Evolutionary conservation across 2,329 filamentous ascomycete genomes (phyloP).

Genomic region (Tolypocladium nubicola): DNA sequence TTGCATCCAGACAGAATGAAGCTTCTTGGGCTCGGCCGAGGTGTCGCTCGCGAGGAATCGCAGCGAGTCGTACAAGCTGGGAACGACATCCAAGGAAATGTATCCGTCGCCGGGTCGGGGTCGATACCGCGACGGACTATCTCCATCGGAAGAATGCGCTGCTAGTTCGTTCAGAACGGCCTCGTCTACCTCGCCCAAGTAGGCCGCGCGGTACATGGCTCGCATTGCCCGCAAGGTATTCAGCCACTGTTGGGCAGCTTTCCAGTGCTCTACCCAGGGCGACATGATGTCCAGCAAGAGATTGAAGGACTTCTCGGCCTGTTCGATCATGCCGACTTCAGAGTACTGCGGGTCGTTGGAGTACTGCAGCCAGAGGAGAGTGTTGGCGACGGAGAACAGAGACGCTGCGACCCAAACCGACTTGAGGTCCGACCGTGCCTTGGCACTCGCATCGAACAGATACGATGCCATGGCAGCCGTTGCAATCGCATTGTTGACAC

Average conservation of each 20-base stretch:
- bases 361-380: slow-evolving; percentile 9
- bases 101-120: slow-evolving; percentile 2
- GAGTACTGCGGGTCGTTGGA: slow-evolving; percentile 5
- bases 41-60: slow-evolving; percentile 2
- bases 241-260: slow-evolving; percentile 7
- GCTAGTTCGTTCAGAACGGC: neutral
- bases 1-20: slow-evolving; percentile 3
- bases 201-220: slow-evolving; percentile 11
- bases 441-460: slow-evolving; percentile 1
- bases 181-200: slow-evolving; percentile 8
- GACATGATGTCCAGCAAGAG: slow-evolving; percentile 5
- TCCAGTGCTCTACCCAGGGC: slow-evolving; percentile 7
- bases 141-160: neutral
- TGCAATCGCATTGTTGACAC: slow-evolving; percentile 10
- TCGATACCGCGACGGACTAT: neutral
- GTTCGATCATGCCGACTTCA: neutral
- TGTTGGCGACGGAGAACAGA: slow-evolving; percentile 8
- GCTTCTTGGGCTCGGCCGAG: slow-evolving; percentile 1
- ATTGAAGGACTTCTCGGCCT: slow-evolving; percentile 4
- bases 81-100: neutral
- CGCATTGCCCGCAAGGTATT: slow-evolving; percentile 11
- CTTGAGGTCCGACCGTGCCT: slow-evolving; percentile 1
- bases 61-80: slow-evolving; percentile 1
- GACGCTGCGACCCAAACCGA: slow-evolving; percentile 11
- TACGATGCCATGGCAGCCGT: slow-evolving; percentile 8